Evolutionary conservation across 495 filamentous ascomycete species (phyloP).

Genomic region (Neurospora sp.): DNA sequence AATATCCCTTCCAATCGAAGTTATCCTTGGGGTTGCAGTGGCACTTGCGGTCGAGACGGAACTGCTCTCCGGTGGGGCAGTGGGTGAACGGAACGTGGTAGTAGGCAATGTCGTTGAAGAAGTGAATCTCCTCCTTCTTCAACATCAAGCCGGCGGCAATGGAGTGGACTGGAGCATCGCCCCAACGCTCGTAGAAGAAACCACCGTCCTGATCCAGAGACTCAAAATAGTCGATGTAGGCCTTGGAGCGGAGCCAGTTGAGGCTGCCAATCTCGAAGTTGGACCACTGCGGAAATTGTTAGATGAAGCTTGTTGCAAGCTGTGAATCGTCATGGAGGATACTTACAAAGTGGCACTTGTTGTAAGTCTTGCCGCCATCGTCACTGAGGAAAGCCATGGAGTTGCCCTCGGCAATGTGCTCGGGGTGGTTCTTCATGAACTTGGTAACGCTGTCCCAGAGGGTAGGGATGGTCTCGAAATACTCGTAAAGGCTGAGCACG

Average conservation of each 20-base stretch:
- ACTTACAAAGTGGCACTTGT: slow-evolving; percentile 93
- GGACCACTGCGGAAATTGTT: slow-evolving; percentile 53
- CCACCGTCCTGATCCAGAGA: slow-evolving; percentile 72
- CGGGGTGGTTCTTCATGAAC: slow-evolving; percentile 79
- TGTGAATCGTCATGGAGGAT: not conserved
- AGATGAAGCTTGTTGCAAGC: not conserved
- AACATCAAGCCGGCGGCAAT: slow-evolving; percentile 82
- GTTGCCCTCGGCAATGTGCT: slow-evolving; percentile 78
- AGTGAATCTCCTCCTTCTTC: slow-evolving; percentile 88
- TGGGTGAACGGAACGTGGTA: slow-evolving; percentile 99
- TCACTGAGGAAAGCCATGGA: slow-evolving; percentile 87
- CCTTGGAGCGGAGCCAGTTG: slow-evolving; percentile 69
- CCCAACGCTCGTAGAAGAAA: slow-evolving; percentile 93
- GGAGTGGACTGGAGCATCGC: slow-evolving; percentile 87
- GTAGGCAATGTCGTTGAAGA: slow-evolving; percentile 98
- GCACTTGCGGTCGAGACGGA: slow-evolving; percentile 71
- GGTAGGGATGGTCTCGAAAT: slow-evolving; percentile 89
- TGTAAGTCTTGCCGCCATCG: slow-evolving; percentile 81
- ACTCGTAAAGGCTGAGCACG: slow-evolving; percentile 85
- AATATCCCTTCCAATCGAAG: slow-evolving; percentile 98
- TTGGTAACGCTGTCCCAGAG: slow-evolving; percentile 89
- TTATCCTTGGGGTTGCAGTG: slow-evolving; percentile 92
- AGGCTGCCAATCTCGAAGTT: slow-evolving; percentile 87
- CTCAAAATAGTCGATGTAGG: slow-evolving; percentile 74
- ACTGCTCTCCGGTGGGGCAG: slow-evolving; percentile 81